Percentiles rank a stretch among this genome's conserved stretches.
These are phyloP conservation scores for Setaria viridis DNA, from an alignment of 202 grass and related monocot species.

Conservation along the genomic window DNA sequence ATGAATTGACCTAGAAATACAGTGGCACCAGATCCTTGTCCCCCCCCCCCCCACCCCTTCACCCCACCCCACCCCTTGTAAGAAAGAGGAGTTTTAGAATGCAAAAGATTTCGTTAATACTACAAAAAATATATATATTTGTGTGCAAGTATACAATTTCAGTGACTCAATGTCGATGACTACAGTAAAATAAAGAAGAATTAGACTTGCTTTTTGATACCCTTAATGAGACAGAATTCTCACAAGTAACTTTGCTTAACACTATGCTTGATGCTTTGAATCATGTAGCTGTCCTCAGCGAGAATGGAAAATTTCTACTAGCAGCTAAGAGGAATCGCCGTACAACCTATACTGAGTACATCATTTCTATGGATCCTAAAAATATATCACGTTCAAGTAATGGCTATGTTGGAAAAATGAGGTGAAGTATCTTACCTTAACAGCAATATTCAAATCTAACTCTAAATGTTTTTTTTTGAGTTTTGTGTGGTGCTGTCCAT, in stretches of 20 bases:
- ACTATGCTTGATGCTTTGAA: slow-evolving; percentile 24
- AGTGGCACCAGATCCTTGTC: not conserved
- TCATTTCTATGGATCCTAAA: slow-evolving; percentile 83
- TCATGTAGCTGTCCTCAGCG: slow-evolving; percentile 79
- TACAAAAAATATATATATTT: too few relatives aligned
- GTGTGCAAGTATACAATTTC: slow-evolving; percentile 2
- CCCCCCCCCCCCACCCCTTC: too few relatives aligned
- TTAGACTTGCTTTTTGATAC: not conserved
- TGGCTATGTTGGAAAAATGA: slow-evolving; percentile 87
- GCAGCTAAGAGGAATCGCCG: slow-evolving; percentile 83
- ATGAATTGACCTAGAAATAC: slow-evolving; percentile 7
- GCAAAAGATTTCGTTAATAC: too few relatives aligned
- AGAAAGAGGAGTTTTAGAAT: not conserved
- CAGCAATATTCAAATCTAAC: not conserved
- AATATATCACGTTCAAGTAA: slow-evolving; percentile 85
- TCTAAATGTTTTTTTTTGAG: not conserved
- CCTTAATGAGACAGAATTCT: not conserved
- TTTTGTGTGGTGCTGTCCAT: slow-evolving; percentile 8
- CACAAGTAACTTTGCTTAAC: slow-evolving; percentile 2
- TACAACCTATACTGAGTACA: slow-evolving; percentile 82
- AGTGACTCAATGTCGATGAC: not conserved
- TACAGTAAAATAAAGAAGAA: not conserved
- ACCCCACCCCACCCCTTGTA: not conserved
- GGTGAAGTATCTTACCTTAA: slow-evolving; percentile 50
- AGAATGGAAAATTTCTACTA: slow-evolving; percentile 86